Percentiles rank a stretch among this genome's conserved stretches.
Conservation (phyloP, 352 stramenopile genomes). For the Globisporangium spiculum region DNA sequence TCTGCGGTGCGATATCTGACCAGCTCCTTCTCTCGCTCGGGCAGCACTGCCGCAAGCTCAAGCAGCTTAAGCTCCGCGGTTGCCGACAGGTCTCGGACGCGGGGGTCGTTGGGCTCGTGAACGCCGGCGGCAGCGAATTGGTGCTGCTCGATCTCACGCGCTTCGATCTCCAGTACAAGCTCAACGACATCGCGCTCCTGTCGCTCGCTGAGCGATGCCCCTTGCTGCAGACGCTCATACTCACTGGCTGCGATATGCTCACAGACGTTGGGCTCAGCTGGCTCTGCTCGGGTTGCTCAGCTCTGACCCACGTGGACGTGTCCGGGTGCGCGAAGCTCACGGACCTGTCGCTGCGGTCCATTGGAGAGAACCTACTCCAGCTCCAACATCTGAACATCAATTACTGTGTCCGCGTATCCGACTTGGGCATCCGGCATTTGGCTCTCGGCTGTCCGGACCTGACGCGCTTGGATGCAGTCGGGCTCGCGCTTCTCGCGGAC, state of each 20-base stretch:
- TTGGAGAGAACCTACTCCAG: slow-evolving; percentile 78
- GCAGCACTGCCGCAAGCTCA: slow-evolving; percentile 56
- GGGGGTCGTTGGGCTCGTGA: slow-evolving; percentile 76
- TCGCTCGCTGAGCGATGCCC: slow-evolving; percentile 63
- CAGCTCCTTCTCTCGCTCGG: slow-evolving; percentile 70
- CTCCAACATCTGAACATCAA: slow-evolving; percentile 45
- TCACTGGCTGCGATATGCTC: slow-evolving; percentile 89
- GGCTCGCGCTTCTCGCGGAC: slow-evolving; percentile 46
- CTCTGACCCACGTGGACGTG: slow-evolving; percentile 83
- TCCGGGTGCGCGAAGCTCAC: slow-evolving; percentile 85
- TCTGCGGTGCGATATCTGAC: slow-evolving; percentile 78
- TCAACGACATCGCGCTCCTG: slow-evolving; percentile 90
- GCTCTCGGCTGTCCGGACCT: slow-evolving; percentile 48
- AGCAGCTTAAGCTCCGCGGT: slow-evolving; percentile 64
- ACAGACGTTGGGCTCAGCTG: slow-evolving; percentile 92
- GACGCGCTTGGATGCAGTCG: slow-evolving; percentile 34
- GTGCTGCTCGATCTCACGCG: slow-evolving; percentile 77
- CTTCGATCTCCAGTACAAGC: slow-evolving; percentile 88
- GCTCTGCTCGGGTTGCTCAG: slow-evolving; percentile 79
- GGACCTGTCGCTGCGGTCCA: slow-evolving; percentile 77
- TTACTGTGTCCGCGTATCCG: slow-evolving; percentile 48
- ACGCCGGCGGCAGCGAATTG: slow-evolving; percentile 58
- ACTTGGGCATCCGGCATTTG: slow-evolving; percentile 51
- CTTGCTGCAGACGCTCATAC: slow-evolving; percentile 44
- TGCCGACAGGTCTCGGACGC: slow-evolving; percentile 88